Base-by-base conservation (phyloP, 345 rosid genomes). In the Microthlaspi erraticum region DNA sequence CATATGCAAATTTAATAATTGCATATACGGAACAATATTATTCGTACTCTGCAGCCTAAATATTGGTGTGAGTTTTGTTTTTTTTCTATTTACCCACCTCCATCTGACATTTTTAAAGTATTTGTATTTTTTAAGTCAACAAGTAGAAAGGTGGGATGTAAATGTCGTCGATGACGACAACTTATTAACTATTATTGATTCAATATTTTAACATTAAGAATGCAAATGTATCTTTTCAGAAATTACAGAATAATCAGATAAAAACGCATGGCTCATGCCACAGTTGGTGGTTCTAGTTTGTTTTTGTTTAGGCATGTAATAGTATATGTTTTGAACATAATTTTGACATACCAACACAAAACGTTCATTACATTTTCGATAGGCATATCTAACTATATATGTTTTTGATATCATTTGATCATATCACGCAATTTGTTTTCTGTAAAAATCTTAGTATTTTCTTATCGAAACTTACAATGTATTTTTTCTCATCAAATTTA, bases 201-300 rank as follows among this genome's bases (percentile, higher is more conserved):
- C 18, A 59, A 36, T 37, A 37, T 4, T 19, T 38, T 34, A 5
- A 56, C 29, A 56, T n/a, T 39, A 39, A 13, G 12, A 19, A 36
- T 18, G 44, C 10, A 38, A 20, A 38, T 23, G 41, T 4, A 26
- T 6, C 2, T 43, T 26, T 43, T 26, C 26, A 14, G 5, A 61
- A 31, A 32, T 45, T 14, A 6, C 6, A 46, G 19, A 12, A 18
- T 16, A 18, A 16, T 64, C 56, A 0, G 8, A 33, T 64, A n/a
- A 33, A 64, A 64, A 34, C 34, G 68, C 68, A 64, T 64, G 59
- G 70, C 17, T 66, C 60, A 70, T 60, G 74, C 74, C 48, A 60
- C 44, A 39, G 74, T 70, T 60, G 60, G 36, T 60, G 60, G 67
- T 29, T 60, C 19, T n/a, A n/a, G n/a, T n/a, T n/a, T n/a, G n/a